Conservation (phyloP, 177 flowering plant genomes). For the Vitis hybrid region DNA sequence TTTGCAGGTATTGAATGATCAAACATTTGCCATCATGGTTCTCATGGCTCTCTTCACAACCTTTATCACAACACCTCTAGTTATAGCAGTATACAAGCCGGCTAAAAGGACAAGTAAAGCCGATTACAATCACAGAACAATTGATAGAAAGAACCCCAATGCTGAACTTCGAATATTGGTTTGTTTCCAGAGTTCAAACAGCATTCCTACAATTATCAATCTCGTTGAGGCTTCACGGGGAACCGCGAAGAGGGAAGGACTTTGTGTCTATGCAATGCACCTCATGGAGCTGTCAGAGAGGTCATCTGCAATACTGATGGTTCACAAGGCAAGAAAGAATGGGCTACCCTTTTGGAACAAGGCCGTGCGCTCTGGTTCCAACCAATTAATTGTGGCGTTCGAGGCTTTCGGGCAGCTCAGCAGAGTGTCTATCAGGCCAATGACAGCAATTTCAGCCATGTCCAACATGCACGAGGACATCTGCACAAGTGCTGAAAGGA, state of each 20-base stretch:
- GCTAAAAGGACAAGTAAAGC: conserved; percentile 25
- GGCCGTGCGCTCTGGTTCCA: conserved; percentile 13
- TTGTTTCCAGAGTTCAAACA: conserved; percentile 42
- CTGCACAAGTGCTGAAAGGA: conserved; percentile 44
- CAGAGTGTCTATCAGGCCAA: conserved; percentile 47
- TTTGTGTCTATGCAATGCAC: too few relatives aligned
- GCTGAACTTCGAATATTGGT: conserved; percentile 41
- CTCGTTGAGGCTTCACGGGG: too few relatives aligned
- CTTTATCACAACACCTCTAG: conserved; percentile 63
- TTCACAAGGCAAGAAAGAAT: conserved; percentile 56
- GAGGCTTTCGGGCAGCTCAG: conserved; percentile 53
- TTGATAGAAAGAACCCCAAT: conserved; percentile 29
- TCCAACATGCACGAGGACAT: conserved; percentile 54
- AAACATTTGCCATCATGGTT: conserved; percentile 61
- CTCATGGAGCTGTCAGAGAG: conserved; percentile 35
- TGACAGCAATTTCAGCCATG: conserved; percentile 54
- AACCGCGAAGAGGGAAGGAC: too few relatives aligned
- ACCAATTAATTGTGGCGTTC: conserved; percentile 57
- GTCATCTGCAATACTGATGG: conserved; percentile 67
- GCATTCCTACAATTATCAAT: too few relatives aligned
- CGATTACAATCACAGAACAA: conserved; percentile 40
- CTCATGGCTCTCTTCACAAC: conserved; percentile 66
- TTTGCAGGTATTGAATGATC: conserved; percentile 60
- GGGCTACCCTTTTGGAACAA: conserved; percentile 69
- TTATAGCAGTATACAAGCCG: conserved; percentile 54